Conservation (phyloP, 352 stramenopile species). For the Aphanomyces invadans region DNA sequence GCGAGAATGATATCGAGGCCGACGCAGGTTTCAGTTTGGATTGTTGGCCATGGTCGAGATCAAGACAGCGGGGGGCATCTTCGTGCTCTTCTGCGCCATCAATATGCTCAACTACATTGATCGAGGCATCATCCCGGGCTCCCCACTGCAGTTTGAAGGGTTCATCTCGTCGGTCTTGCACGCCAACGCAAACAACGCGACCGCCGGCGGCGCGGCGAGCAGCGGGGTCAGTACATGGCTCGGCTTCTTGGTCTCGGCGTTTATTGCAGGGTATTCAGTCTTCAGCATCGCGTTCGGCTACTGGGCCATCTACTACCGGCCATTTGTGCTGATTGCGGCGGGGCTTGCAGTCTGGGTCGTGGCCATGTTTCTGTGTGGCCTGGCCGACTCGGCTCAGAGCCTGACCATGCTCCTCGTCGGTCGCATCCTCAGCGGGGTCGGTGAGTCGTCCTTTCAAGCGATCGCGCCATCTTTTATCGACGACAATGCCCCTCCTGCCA, state of each 20-base stretch:
- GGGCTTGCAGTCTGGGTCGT: constrained; percentile 87
- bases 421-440: constrained; percentile 80
- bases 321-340: constrained; percentile 85
- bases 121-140: constrained; percentile 91
- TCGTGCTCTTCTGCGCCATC: constrained; percentile 78
- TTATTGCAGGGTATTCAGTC: constrained; percentile 91
- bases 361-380: constrained; percentile 77
- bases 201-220: constrained; percentile 13
- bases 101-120: constrained; percentile 94
- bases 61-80: constrained; percentile 34
- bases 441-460: constrained; percentile 89
- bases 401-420: constrained; percentile 85
- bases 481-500: constrained; percentile 55
- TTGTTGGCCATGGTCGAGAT: not conserved
- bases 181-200: constrained; percentile 31
- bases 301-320: constrained; percentile 75
- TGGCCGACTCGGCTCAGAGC: constrained; percentile 60
- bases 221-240: constrained; percentile 52
- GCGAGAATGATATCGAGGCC: not conserved
- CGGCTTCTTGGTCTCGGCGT: constrained; percentile 84
- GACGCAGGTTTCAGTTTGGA: not conserved
- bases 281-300: constrained; percentile 88
- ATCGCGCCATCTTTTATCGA: constrained; percentile 91
- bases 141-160: constrained; percentile 83
- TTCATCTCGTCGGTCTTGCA: constrained; percentile 81